Evolutionary conservation across 202 grass and related monocot species (phyloP).

Genomic region (Musa balbisiana): DNA sequence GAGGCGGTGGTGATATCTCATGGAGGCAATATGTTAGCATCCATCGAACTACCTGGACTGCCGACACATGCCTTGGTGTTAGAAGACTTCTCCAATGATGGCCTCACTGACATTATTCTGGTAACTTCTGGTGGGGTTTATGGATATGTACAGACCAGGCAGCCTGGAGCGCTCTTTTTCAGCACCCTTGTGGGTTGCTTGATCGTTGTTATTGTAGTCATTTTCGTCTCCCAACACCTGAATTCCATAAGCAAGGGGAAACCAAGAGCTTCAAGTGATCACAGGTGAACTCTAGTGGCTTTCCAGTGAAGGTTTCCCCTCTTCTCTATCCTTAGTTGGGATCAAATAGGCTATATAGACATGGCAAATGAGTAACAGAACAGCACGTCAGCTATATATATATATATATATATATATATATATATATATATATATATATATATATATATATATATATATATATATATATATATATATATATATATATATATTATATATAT

Average conservation of each 20-base stretch:
- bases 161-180: slow-evolving; percentile 86
- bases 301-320: no score
- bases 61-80: slow-evolving; percentile 57
- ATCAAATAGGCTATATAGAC: no score
- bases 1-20: slow-evolving; percentile 77
- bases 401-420: no score
- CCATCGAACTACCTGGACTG: slow-evolving; percentile 58
- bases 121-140: slow-evolving; percentile 62
- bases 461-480: no score
- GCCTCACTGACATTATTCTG: slow-evolving; percentile 65
- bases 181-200: slow-evolving; percentile 80
- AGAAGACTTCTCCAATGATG: slow-evolving; percentile 74
- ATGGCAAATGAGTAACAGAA: no score
- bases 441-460: no score
- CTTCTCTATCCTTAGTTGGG: no score
- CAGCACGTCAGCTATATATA: no score
- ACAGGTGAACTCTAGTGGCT: slow-evolving; percentile 26
- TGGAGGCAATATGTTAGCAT: slow-evolving; percentile 48
- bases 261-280: slow-evolving; percentile 38
- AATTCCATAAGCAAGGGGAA: slow-evolving; percentile 52
- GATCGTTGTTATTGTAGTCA: slow-evolving; percentile 72
- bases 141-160: slow-evolving; percentile 66
- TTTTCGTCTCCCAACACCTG: slow-evolving; percentile 84
- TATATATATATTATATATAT: no score
- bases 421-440: no score